Evolutionary conservation across 163 green algal species (phyloP).

Genomic region (Prototheca wickerhamii): DNA sequence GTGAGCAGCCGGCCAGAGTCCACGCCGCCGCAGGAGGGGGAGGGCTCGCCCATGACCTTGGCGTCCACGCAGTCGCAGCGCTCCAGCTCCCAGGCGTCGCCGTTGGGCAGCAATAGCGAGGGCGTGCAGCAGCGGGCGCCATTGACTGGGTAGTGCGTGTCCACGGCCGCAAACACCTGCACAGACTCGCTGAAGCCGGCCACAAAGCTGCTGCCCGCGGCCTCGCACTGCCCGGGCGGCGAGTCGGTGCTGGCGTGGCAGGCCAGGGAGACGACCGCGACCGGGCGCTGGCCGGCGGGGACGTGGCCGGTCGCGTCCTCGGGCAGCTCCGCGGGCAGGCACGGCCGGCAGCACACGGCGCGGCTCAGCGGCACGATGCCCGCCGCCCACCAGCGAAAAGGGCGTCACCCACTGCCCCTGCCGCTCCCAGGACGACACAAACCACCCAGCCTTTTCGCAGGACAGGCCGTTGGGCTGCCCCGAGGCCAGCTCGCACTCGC

Average conservation of each 20-base stretch:
- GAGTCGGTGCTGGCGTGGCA: conserved; percentile 45
- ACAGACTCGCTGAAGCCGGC: conserved; percentile 43
- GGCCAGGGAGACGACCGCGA: conserved; percentile 53
- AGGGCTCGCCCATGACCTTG: conserved; percentile 4
- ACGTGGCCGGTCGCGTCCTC: conserved; percentile 8
- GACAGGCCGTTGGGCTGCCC: conserved; percentile 48
- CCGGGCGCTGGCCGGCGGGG: not conserved
- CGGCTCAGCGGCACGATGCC: conserved; percentile 55
- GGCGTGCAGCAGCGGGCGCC: conserved; percentile 57
- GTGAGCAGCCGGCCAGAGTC: conserved; percentile 38
- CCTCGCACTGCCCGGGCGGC: conserved; percentile 38
- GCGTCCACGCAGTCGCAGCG: conserved; percentile 48
- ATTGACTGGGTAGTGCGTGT: conserved; percentile 53
- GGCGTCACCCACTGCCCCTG: conserved; percentile 49
- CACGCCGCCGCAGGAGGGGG: conserved; percentile 42
- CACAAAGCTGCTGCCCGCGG: conserved; percentile 37
- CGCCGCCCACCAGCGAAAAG: conserved; percentile 33
- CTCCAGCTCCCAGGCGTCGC: conserved; percentile 49
- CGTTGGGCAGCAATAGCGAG: conserved; percentile 42
- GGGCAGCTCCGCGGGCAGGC: conserved; percentile 42
- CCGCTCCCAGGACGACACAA: conserved; percentile 58
- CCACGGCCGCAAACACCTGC: conserved; percentile 25
- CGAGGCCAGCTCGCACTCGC: conserved; percentile 55
- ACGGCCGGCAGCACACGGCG: conserved; percentile 63
- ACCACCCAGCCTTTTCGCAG: conserved; percentile 64